Conservation (phyloP, 352 stramenopile species). For the Phytophthora ramorum region DNA sequence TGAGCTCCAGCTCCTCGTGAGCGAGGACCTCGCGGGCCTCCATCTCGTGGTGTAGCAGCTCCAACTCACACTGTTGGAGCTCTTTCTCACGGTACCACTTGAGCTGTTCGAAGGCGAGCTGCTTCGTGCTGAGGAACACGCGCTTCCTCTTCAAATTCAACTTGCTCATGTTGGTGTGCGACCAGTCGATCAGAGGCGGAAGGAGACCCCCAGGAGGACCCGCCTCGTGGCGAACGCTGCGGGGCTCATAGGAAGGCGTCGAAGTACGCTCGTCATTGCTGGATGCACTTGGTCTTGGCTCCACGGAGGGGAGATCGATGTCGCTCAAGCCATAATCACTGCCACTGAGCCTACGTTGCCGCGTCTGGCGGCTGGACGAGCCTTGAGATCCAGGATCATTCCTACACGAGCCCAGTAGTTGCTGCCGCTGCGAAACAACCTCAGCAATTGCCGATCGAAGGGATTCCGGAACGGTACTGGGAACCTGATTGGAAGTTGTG, state of each 20-base stretch:
- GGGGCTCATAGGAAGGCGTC: neutral
- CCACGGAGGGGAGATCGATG: slow-evolving; percentile 1
- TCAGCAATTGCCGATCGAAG: slow-evolving; percentile 31
- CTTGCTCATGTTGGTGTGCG: neutral
- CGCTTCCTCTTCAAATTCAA: slow-evolving; percentile 29
- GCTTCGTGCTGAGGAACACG: slow-evolving; percentile 23
- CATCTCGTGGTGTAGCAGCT: slow-evolving; percentile 34
- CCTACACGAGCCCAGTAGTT: slow-evolving; percentile 18
- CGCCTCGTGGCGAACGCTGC: neutral
- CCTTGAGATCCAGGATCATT: neutral
- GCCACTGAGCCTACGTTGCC: slow-evolving; percentile 9
- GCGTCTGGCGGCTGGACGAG: neutral
- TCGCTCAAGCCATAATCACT: slow-evolving; percentile 21
- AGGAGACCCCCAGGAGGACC: slow-evolving; percentile 13
- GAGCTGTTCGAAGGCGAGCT: slow-evolving; percentile 37
- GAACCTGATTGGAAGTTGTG: neutral
- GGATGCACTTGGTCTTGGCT: neutral
- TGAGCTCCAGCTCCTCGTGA: slow-evolving; percentile 23
- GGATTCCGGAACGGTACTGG: slow-evolving; percentile 1
- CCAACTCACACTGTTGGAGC: slow-evolving; percentile 26
- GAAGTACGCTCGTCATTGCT: neutral
- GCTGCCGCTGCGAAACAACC: slow-evolving; percentile 27
- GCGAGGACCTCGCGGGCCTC: slow-evolving; percentile 22
- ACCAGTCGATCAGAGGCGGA: slow-evolving; percentile 11
- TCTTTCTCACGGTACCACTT: slow-evolving; percentile 30